These are phyloP conservation scores for Penicillium arizonense DNA, from an alignment of 495 filamentous ascomycete genomes.

Conservation along the genomic window DNA sequence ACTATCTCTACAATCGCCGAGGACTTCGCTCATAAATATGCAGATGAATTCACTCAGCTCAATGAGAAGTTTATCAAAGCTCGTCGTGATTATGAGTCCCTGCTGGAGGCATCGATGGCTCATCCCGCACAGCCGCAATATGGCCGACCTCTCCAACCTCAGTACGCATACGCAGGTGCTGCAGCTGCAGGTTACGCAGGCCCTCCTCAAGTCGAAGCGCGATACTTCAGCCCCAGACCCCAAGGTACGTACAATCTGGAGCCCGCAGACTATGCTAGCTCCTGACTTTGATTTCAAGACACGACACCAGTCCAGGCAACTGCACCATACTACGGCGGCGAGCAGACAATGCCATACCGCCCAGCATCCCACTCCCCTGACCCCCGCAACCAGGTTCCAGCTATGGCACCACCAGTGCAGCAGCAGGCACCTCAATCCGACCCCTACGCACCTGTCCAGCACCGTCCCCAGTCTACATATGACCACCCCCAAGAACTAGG, in stretches of 20 bases:
- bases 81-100: conserved; percentile 88
- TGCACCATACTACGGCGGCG: conserved; percentile 34
- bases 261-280: not conserved
- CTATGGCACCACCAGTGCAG: conserved; percentile 28
- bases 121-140: conserved; percentile 77
- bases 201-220: conserved; percentile 57
- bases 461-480: conserved; percentile 70
- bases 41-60: conserved; percentile 95
- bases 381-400: conserved; percentile 40
- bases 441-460: conserved; percentile 41
- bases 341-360: conserved; percentile 37
- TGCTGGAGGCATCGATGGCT: conserved; percentile 96
- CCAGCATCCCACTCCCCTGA: conserved; percentile 44
- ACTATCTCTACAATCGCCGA: not conserved
- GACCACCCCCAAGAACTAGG: conserved; percentile 80
- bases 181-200: conserved; percentile 50
- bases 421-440: conserved; percentile 40
- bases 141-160: conserved; percentile 58
- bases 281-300: conserved; percentile 19
- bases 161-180: conserved; percentile 60
- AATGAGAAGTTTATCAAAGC: conserved; percentile 99
- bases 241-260: conserved; percentile 38
- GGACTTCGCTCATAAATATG: conserved; percentile 14
- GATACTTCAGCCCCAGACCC: conserved; percentile 66
- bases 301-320: conserved; percentile 29